Evolutionary conservation across 257 asterid genomes (phyloP), one percentile per base, ranked within the genome.

Genomic region (Capsicum rhomboideum): DNA sequence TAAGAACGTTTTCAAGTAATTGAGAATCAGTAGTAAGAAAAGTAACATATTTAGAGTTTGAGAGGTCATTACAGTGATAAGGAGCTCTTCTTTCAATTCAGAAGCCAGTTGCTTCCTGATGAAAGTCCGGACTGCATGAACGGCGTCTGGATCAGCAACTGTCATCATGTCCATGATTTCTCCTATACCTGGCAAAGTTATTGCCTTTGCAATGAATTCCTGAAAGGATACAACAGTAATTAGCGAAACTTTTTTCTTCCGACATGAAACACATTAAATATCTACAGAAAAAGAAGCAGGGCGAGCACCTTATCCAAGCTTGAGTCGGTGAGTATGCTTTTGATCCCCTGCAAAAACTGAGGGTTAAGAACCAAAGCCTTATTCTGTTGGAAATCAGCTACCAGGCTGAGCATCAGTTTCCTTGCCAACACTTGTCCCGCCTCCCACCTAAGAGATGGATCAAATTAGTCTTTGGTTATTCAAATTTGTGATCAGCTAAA

Each of bases 101-200:
- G 92, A 91, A 85, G 96, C 98, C 86, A 94, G 90, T 88, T 92
- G 94, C 91, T 92, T 91, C 84, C 92, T 88, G 85, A 94, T 87
- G 86, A 92, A 94, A 58, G 85, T 84, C 72, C 97, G 88, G 74
- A 93, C 98, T 6, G 96, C 93, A 84, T 93, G 93, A 89, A 94
- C 97, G 53, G 98, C 98, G 88, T 94, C 98, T 6, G 98, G 98
- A 85, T 94, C 98, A 28, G 98, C 98, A 84, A 92, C 91, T 85
- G 90, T 91, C 97, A 94, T 87, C 92, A 93, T 82, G 91, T 94
- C 98, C 98, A 93, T 93, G 84, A 94, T 92, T 88, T 94, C 98
- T 44, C 97, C 96, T 77, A 75, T 90, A 80, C 98, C 97, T 12
- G 98, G 98, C 74, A 94, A 84, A 84, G 94, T 93, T 68, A 94